Conservation (phyloP, 805 yeast genomes). For the Kodamaea neixiangensis region DNA sequence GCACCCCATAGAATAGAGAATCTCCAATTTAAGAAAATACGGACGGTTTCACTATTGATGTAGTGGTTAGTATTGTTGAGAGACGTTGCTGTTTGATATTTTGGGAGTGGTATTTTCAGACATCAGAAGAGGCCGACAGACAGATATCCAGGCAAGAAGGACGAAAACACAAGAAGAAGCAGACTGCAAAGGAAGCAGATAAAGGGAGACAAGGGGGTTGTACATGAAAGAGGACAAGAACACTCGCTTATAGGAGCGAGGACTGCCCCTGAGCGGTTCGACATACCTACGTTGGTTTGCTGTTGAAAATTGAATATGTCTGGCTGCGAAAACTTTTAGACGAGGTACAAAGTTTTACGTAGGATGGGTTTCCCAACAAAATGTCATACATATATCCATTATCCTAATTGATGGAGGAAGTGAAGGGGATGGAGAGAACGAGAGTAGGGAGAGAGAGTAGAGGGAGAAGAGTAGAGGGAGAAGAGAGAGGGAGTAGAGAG, state of each 20-base stretch:
- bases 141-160: too few relatives aligned
- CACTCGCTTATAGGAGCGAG: too few relatives aligned
- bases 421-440: not conserved
- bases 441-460: not conserved
- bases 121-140: too few relatives aligned
- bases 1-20: not conserved
- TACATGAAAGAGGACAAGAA: too few relatives aligned
- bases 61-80: not conserved
- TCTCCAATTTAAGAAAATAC: not conserved
- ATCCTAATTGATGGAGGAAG: not conserved
- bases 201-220: too few relatives aligned
- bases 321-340: not conserved
- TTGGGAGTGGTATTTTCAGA: not conserved
- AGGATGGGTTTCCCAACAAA: not conserved
- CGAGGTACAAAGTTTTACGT: not conserved
- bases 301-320: not conserved
- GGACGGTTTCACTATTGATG: not conserved
- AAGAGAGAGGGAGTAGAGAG: too few relatives aligned
- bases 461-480: too few relatives aligned
- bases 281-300: not conserved
- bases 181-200: too few relatives aligned
- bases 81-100: not conserved
- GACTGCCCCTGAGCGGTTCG: too few relatives aligned
- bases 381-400: conserved; percentile 1
- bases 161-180: too few relatives aligned